phyloP scores from a whole-genome alignment of 192 early-diverging fungal genomes.

The Coemansia asiatica region DNA sequence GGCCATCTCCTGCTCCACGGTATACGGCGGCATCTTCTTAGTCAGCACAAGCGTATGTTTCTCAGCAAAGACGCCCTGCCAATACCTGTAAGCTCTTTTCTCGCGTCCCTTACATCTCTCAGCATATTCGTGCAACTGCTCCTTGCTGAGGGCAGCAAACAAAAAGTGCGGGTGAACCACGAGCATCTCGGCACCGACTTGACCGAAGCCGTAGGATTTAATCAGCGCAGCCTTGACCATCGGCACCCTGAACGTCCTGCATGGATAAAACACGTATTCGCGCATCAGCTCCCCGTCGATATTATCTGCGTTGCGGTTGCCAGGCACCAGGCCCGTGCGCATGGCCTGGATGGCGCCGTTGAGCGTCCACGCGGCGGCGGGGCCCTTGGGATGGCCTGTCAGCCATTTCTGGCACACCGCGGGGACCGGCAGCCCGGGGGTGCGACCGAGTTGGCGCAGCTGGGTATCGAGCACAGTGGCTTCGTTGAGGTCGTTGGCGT shows the following conservation, averaged over 20 bases:
- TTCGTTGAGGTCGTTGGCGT: constrained; percentile 96
- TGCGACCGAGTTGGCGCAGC: constrained; percentile 81
- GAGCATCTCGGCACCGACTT: constrained; percentile 71
- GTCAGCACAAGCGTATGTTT: constrained; percentile 27
- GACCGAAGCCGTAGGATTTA: constrained; percentile 75
- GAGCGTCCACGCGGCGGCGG: constrained; percentile 96
- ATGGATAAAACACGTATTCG: constrained; percentile 82
- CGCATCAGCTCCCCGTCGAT: constrained; percentile 60
- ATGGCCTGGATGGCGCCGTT: constrained; percentile 88
- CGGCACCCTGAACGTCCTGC: constrained; percentile 58
- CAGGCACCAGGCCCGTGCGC: constrained; percentile 83
- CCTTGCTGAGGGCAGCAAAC: constrained; percentile 39
- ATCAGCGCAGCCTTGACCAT: constrained; percentile 66
- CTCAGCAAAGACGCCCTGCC: constrained; percentile 37
- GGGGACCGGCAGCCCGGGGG: constrained; percentile 75
- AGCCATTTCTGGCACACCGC: constrained; percentile 90
- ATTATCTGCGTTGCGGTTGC: constrained; percentile 78
- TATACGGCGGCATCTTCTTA: constrained; percentile 29
- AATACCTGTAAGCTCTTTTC: constrained; percentile 23
- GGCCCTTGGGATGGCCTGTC: constrained; percentile 94
- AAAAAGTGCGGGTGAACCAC: constrained; percentile 70
- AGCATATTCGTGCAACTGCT: constrained; percentile 21
- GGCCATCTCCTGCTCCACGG: constrained; percentile 16
- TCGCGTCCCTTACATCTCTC: constrained; percentile 2
- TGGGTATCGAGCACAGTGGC: constrained; percentile 82